phyloP scores from a whole-genome alignment of 352 stramenopile species.

The Pythium plurisporium region DNA sequence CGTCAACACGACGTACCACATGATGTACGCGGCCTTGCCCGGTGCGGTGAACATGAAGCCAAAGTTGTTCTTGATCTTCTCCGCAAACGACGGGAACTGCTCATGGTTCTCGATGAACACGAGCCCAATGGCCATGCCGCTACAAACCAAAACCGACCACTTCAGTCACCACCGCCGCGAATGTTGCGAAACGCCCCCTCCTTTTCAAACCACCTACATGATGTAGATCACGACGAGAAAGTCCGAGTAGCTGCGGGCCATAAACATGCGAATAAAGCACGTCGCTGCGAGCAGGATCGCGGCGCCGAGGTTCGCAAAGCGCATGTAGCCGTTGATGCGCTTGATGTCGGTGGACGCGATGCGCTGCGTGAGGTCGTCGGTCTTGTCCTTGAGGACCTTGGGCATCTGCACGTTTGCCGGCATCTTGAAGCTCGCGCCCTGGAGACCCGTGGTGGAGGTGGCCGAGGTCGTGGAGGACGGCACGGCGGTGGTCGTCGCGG shows the following conservation, averaged over 20 bases:
- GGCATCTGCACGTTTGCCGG: conserved; percentile 23
- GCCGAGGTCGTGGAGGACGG: conserved; percentile 16
- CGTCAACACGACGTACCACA: conserved; percentile 45
- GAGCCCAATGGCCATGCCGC: conserved; percentile 52
- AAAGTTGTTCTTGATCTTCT: conserved; percentile 85
- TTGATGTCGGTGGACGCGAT: conserved; percentile 76
- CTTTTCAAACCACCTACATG: conserved; percentile 37
- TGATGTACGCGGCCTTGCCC: conserved; percentile 80
- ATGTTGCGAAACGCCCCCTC: too few species aligned
- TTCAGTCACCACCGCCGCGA: too few species aligned
- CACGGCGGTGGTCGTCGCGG: conserved; percentile 1
- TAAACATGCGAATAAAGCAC: conserved; percentile 78
- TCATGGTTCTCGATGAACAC: conserved; percentile 86
- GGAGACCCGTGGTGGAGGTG: conserved; percentile 38
- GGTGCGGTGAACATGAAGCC: conserved; percentile 86
- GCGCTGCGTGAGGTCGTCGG: conserved; percentile 63
- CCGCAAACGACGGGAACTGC: conserved; percentile 66
- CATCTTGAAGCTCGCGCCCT: conserved; percentile 35
- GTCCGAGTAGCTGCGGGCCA: conserved; percentile 69
- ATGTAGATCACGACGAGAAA: conserved; percentile 85
- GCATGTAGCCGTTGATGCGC: conserved; percentile 86
- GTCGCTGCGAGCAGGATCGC: conserved; percentile 58
- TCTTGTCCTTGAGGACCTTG: conserved; percentile 59
- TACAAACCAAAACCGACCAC: conserved; percentile 20
- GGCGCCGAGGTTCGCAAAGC: conserved; percentile 67